phyloP scores from a whole-genome alignment of 2,329 filamentous ascomycete genomes.

The Hymenoscyphus occultus region DNA sequence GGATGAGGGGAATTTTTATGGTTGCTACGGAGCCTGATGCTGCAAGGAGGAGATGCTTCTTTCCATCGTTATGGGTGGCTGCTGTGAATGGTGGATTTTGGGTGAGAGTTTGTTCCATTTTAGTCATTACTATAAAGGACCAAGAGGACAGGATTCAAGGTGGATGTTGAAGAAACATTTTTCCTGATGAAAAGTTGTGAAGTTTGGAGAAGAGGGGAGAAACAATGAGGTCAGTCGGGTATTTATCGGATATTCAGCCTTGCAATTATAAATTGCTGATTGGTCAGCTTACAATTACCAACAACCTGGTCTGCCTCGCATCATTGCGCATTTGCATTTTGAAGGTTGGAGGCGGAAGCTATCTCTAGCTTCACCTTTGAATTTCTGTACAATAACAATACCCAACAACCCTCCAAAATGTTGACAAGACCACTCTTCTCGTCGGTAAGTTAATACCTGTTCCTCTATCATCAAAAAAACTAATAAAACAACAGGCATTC shows the following conservation, averaged over 20 bases:
- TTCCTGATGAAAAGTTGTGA: neutral
- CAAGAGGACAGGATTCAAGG: slow-evolving; percentile 8
- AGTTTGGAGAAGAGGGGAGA: neutral
- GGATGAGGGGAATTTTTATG: slow-evolving; percentile 74
- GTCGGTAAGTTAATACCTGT: slow-evolving; percentile 25
- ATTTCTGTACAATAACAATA: neutral
- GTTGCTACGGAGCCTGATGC: slow-evolving; percentile 78
- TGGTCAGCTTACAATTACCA: slow-evolving; percentile 30
- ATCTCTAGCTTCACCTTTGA: neutral
- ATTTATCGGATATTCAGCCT: slow-evolving; percentile 23
- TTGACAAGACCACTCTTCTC: slow-evolving; percentile 32
- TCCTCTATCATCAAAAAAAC: slow-evolving; percentile 6
- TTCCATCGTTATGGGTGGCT: slow-evolving; percentile 45
- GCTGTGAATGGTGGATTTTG: slow-evolving; percentile 25
- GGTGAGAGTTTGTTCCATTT: neutral
- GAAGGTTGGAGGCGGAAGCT: neutral
- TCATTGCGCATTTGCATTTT: neutral
- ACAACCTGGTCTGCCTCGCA: slow-evolving; percentile 14
- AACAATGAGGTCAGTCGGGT: slow-evolving; percentile 1
- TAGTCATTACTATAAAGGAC: neutral
- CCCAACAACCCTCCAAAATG: slow-evolving; percentile 24
- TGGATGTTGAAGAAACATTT: neutral
- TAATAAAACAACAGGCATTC: slow-evolving; percentile 40
- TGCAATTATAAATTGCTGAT: slow-evolving; percentile 27
- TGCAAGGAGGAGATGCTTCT: slow-evolving; percentile 61